These are phyloP conservation scores for Ceratocystis cacaofunesta DNA, from an alignment of 2,329 filamentous ascomycete genomes.

Conservation along the genomic window DNA sequence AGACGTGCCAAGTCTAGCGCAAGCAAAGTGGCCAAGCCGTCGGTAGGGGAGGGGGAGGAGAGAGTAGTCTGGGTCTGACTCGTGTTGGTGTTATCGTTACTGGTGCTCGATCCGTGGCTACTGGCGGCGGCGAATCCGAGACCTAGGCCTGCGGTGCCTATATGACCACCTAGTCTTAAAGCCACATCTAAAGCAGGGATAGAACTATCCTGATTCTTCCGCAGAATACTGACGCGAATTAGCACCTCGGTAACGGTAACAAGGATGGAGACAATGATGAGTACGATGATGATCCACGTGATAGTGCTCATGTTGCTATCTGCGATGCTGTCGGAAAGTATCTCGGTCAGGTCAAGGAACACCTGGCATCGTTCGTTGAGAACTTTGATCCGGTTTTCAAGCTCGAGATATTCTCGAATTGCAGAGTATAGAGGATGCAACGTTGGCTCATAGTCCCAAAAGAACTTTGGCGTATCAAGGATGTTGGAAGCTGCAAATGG, in stretches of 20 bases:
- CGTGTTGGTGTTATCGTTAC: too few species aligned
- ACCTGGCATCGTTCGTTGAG: conserved; percentile 94
- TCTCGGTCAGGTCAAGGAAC: conserved; percentile 91
- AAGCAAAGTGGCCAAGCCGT: conserved; percentile 29
- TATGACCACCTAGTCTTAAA: too few species aligned
- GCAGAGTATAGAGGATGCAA: conserved; percentile 87
- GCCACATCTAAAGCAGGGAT: too few species aligned
- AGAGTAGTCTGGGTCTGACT: too few species aligned
- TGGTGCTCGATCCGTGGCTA: conserved; percentile 25
- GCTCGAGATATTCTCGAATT: conserved; percentile 93
- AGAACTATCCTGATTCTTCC: conserved; percentile 23
- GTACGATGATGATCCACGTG: conserved; percentile 94
- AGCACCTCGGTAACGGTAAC: conserved; percentile 85
- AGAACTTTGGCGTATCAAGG: conserved; percentile 90
- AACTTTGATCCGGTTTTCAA: conserved; percentile 87
- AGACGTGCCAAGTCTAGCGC: conserved; percentile 39
- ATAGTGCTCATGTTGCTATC: conserved; percentile 92
- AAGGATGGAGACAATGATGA: conserved; percentile 80
- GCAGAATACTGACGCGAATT: conserved; percentile 66
- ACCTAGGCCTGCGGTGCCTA: too few species aligned
- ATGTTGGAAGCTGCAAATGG: conserved; percentile 67
- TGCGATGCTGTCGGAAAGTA: conserved; percentile 78
- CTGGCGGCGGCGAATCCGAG: background rate
- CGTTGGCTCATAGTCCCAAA: conserved; percentile 95
- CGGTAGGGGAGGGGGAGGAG: conserved; percentile 19